Conservation (phyloP, 78 protist genomes). For the Dictyostelium citrinum region DNA sequence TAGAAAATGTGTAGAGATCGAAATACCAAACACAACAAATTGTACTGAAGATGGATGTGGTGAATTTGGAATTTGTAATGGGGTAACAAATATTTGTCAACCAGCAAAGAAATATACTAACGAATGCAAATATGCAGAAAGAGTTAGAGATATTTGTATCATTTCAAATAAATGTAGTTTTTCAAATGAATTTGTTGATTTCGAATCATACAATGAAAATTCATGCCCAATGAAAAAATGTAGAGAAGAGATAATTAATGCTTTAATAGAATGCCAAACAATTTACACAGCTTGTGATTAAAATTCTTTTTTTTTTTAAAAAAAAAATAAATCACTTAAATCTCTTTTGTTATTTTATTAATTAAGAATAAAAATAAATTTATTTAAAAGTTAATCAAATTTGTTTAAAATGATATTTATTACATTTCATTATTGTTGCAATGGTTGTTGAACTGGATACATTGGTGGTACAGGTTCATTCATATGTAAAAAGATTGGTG, state of each 20-base stretch:
- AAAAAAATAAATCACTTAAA: no score
- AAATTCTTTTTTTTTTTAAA: background rate
- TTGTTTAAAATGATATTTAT: no score
- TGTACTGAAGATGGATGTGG: background rate
- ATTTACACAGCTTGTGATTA: background rate
- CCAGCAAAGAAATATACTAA: background rate
- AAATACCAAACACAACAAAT: background rate
- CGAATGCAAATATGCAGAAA: background rate
- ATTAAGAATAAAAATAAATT: no score
- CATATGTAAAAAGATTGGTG: background rate
- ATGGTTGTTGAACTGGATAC: background rate
- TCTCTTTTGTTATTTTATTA: no score
- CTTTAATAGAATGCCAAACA: background rate
- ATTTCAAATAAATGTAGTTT: background rate
- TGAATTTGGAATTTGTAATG: background rate
- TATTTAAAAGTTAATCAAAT: no score
- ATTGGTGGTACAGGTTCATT: background rate
- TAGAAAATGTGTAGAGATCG: background rate
- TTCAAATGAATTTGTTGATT: background rate
- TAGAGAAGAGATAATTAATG: background rate
- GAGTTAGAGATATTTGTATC: background rate
- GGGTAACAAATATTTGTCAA: background rate
- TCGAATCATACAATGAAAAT: background rate
- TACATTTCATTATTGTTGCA: no score
- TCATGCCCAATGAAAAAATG: background rate